Percentiles rank a stretch among this genome's conserved stretches.
Conservation (phyloP, 1,284 basidiomycete species). For the Tilletia setariae region DNA sequence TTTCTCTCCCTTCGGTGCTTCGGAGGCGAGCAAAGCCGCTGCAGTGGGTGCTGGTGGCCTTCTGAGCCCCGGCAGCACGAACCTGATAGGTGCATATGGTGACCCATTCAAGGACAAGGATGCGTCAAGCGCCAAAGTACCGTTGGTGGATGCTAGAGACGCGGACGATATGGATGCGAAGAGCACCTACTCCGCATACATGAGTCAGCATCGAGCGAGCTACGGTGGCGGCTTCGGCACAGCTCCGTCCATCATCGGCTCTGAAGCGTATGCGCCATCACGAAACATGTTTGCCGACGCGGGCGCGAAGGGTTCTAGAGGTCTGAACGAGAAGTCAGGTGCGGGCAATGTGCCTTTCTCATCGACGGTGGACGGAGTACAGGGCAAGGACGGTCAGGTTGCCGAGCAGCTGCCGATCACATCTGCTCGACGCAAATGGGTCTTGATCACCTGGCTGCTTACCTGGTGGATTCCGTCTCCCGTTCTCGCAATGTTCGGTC, state of each 20-base stretch:
- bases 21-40: constrained; percentile 46
- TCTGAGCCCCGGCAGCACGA: constrained; percentile 55
- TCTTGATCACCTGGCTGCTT: constrained; percentile 79
- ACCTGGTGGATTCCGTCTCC: constrained; percentile 85
- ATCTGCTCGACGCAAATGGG: constrained; percentile 78
- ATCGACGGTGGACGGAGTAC: background rate
- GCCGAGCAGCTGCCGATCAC: constrained; percentile 80
- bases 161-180: constrained; percentile 39
- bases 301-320: constrained; percentile 57
- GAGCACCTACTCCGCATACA: constrained; percentile 14
- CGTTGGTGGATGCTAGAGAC: constrained; percentile 61
- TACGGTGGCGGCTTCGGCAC: constrained; percentile 30
- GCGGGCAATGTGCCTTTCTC: constrained; percentile 29
- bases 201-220: constrained; percentile 22
- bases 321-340: constrained; percentile 50
- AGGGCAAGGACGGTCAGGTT: constrained; percentile 62
- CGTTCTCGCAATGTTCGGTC: constrained; percentile 68
- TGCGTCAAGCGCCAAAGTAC: constrained; percentile 58
- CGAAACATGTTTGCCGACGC: constrained; percentile 84
- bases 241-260: constrained; percentile 31
- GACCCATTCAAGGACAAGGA: constrained; percentile 49
- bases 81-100: constrained; percentile 46
- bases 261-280: constrained; percentile 72
- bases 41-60: constrained; percentile 2
- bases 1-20: constrained; percentile 60